A percentile compares a stretch with the other conserved stretches of the same genome.
Evolutionary conservation across 2,329 filamentous ascomycete species (phyloP).

Genomic region (Epichloe festucae): DNA sequence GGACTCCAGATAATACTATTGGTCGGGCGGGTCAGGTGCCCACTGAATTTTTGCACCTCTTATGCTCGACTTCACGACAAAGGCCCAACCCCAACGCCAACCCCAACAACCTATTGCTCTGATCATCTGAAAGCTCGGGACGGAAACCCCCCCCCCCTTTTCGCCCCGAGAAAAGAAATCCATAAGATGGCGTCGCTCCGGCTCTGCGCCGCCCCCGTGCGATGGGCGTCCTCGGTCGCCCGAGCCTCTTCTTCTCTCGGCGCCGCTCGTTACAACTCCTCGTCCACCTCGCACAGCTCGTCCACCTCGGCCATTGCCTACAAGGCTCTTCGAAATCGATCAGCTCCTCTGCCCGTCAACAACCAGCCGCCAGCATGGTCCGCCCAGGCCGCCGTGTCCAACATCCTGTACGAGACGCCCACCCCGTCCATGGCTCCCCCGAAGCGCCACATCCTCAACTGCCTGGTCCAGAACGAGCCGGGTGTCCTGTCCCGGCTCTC

Average conservation of each 20-base stretch:
- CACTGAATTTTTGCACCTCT: too few relatives aligned
- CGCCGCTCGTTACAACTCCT: constrained; percentile 24
- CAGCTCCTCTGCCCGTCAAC: constrained; percentile 69
- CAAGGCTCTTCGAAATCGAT: constrained; percentile 88
- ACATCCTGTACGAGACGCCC: constrained; percentile 97
- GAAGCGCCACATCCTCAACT: constrained; percentile 95
- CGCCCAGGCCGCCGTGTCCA: constrained; percentile 88
- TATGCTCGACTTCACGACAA: too few relatives aligned
- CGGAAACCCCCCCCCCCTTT: background rate
- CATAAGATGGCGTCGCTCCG: constrained; percentile 33
- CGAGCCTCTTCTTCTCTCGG: constrained; percentile 15
- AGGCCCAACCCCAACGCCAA: too few relatives aligned
- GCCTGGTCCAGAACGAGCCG: constrained; percentile 96
- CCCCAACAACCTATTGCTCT: too few relatives aligned
- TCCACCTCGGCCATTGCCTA: constrained; percentile 93
- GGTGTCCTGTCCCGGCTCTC: constrained; percentile 94
- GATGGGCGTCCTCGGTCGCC: constrained; percentile 19
- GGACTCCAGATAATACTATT: too few relatives aligned
- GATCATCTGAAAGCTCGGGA: background rate
- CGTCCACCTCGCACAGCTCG: constrained; percentile 44
- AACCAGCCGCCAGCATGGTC: constrained; percentile 69
- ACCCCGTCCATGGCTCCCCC: constrained; percentile 72
- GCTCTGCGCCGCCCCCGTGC: constrained; percentile 27
- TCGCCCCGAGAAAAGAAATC: background rate
- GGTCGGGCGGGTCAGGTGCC: too few relatives aligned